Evolutionary conservation across 1,139 yeast species (phyloP), one percentile per base, ranked within the genome.

Genomic region (Taphrina confusa): DNA sequence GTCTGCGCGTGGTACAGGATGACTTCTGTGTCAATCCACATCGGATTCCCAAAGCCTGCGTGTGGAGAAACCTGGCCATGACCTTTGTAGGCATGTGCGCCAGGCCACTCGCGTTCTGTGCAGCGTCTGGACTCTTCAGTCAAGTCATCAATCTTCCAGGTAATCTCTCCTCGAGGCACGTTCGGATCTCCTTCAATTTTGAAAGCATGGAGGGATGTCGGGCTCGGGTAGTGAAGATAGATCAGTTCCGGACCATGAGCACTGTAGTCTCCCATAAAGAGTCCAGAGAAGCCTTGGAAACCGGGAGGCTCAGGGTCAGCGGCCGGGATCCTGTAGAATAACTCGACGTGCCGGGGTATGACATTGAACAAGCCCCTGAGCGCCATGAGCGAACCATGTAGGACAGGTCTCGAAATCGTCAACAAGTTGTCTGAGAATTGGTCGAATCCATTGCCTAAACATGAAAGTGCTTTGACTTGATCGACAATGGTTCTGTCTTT

Each of bases 121-220:
- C 58, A 55, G 6, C 49, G 61, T n/a, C 69, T 65, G 25, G 62
- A 59, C 9, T 64, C 42, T 31, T 64, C 63, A 9, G 55, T 55
- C 25, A 68, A 58, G 55, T 70, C 67, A 11, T 66, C 70, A 12
- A 68, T 68, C 31, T 64, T 56, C 54, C 71, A 70, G 23, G 66
- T 59, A 36, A 62, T 45, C 51, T 71, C 73, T 3, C 73, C 73
- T 11, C 73, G 63, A 9, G 73, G 72, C 2, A 71, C 67, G 39
- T 63, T 63, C 4, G 66, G 66, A 47, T 68, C 71, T 0, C 73
- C 70, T 42, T 25, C 11, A 23, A 28, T 30, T 18, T 45, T 45
- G 12, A 45, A 34, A 9, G 50, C 50, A 25, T 45, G 50, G 22
- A 45, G 14, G 1, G 50, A 28, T 6, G 50, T 45, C 4, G 50